phyloP scores from a whole-genome alignment of 192 early-diverging fungal species.

The Backusella australiensis region DNA sequence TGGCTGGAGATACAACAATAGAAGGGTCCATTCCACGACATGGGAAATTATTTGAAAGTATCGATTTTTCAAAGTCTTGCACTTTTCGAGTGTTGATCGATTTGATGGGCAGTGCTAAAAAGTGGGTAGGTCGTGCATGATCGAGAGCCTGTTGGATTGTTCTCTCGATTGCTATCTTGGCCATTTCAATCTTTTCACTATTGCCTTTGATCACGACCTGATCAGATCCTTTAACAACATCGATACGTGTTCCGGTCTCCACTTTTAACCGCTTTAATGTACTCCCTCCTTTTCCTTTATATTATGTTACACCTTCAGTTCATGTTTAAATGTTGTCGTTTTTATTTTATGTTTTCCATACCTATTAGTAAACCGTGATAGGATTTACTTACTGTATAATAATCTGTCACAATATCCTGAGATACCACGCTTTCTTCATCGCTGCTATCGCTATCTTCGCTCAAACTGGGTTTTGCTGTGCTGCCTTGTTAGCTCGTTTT shows the following conservation, averaged over 20 bases:
- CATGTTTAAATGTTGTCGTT: not conserved
- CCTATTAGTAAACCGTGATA: slow-evolving; percentile 22
- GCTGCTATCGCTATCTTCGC: not conserved
- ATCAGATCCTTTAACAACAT: slow-evolving; percentile 23
- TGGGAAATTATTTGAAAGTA: slow-evolving; percentile 8
- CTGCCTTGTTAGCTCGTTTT: not conserved
- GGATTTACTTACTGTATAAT: slow-evolving; percentile 8
- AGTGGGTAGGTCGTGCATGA: slow-evolving; percentile 24
- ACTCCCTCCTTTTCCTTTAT: slow-evolving; percentile 28
- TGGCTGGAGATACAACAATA: slow-evolving; percentile 14
- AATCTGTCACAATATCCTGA: slow-evolving; percentile 12
- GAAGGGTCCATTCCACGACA: slow-evolving; percentile 7
- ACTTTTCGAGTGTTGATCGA: slow-evolving; percentile 15
- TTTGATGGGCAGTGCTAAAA: slow-evolving; percentile 18
- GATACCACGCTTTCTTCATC: not conserved
- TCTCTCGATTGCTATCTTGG: slow-evolving; percentile 21
- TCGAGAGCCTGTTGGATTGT: slow-evolving; percentile 12
- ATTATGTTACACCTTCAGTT: not conserved
- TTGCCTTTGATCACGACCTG: slow-evolving; percentile 30
- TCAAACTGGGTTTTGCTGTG: not conserved
- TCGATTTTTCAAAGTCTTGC: slow-evolving; percentile 21
- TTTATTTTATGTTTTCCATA: not conserved
- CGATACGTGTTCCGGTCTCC: slow-evolving; percentile 31
- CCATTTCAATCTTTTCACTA: slow-evolving; percentile 23
- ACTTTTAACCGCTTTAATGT: slow-evolving; percentile 27